A percentile compares a stretch with the other conserved stretches of the same genome.
Conservation (phyloP, 1,284 basidiomycete species). For the Earliella scabrosa region DNA sequence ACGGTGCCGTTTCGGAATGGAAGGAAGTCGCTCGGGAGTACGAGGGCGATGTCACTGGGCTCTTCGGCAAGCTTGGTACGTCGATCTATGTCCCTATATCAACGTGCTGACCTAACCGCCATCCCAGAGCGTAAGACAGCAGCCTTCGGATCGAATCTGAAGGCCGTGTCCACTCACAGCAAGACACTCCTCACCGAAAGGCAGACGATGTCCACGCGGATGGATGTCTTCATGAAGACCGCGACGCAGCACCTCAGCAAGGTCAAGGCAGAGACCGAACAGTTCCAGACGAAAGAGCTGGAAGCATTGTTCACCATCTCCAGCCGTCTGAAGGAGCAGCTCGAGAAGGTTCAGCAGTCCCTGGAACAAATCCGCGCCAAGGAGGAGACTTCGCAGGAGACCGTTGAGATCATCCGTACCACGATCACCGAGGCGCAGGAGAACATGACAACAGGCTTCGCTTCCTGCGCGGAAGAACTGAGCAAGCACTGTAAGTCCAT, state of each 20-base stretch:
- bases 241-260: slow-evolving; percentile 56
- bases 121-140: slow-evolving; percentile 80
- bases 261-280: slow-evolving; percentile 60
- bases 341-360: slow-evolving; percentile 59
- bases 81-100: too few species aligned
- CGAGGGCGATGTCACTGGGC: slow-evolving; percentile 69
- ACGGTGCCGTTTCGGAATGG: slow-evolving; percentile 73
- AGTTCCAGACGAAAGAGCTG: slow-evolving; percentile 61
- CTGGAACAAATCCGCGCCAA: slow-evolving; percentile 61
- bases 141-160: slow-evolving; percentile 69
- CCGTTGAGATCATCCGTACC: slow-evolving; percentile 50
- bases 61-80: slow-evolving; percentile 87
- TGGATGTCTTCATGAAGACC: slow-evolving; percentile 66
- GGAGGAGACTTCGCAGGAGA: slow-evolving; percentile 58
- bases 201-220: slow-evolving; percentile 55
- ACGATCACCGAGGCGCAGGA: slow-evolving; percentile 58
- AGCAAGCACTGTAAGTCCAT: slow-evolving; percentile 51
- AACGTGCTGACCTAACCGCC: too few species aligned
- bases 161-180: slow-evolving; percentile 66
- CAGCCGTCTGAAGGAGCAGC: slow-evolving; percentile 61
- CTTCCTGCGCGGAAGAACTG: slow-evolving; percentile 57
- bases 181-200: slow-evolving; percentile 57
- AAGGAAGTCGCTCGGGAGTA: slow-evolving; percentile 72
- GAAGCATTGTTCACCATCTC: slow-evolving; percentile 57
- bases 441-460: slow-evolving; percentile 55